Base-by-base conservation (phyloP, 108 stramenopile genomes). In the Nitzschia inconspicua region DNA sequence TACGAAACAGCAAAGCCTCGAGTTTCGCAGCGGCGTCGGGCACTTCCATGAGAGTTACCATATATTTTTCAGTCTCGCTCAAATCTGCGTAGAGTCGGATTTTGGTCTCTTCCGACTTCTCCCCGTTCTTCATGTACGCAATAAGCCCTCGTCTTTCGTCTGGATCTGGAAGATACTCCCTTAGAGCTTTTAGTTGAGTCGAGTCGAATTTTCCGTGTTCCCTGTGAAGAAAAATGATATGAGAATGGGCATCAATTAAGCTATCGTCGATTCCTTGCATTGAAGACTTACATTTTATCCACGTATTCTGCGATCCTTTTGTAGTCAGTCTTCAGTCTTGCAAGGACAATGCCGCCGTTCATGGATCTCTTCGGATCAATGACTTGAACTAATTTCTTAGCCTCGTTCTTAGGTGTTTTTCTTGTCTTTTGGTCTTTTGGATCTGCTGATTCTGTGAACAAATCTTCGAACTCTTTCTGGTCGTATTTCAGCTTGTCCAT, bases 291-390 rank as follows among this genome's bases (percentile, higher is more conserved):
- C 90, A 91, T 91, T 22, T 51, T 67, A 60, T 82, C 66, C 18
- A 91, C 84, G 69, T 76, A 69, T 19, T 83, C 68, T 11, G 94
- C 86, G 31, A 88, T 57, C 16, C 57, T 73, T 10, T 80, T 36
- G 63, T 80, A 83, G 22, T 82, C 80, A 28, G 82, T 72, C 54
- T 87, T 91, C 25, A 94, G 49, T 37, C 93, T 59, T 3, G 89
- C 80, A 10, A 96, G 75, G 27, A 86, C 80, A 30, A 96, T 96
- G 19, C 90, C 91, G 26, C 87, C 91, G 63, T 96, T 96, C 89
- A 94, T 92, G 3, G 85, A 91, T 32, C 89, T 80, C 58, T 96
- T 96, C 20, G 68, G 79, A 61, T 93, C 88, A 61, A 96, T 90
- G 8, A 86, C 88, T 68, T 93, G 91, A 4, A 91, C 90, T 18